phyloP scores from a whole-genome alignment of 768 basidiomycete species.

The Amylocystis lapponica region DNA sequence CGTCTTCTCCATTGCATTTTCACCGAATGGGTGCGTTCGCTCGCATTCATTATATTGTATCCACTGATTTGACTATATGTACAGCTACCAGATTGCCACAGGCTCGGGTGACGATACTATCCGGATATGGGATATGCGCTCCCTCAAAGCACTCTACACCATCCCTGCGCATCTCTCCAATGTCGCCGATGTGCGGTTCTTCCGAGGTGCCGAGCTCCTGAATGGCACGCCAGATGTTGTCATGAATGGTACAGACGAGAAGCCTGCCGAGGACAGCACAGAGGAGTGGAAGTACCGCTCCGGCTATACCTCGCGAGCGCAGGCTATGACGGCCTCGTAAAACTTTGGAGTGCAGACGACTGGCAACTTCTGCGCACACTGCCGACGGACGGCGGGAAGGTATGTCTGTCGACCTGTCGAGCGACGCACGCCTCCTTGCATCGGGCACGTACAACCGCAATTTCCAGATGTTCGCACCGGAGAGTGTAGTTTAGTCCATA shows the following conservation, averaged over 20 bases:
- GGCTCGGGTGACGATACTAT: conserved; percentile 97
- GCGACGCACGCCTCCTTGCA: conserved; percentile 77
- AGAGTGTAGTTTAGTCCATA: conserved; percentile 32
- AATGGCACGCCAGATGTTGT: conserved; percentile 33
- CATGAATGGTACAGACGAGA: conserved; percentile 22
- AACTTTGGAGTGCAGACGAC: conserved; percentile 96
- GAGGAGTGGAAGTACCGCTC: conserved; percentile 80
- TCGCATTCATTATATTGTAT: not conserved
- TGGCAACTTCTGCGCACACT: conserved; percentile 90
- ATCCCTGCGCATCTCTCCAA: conserved; percentile 96
- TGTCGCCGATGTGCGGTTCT: conserved; percentile 94
- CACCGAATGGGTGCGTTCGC: conserved; percentile 77
- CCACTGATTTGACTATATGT: conserved; percentile 1
- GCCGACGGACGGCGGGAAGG: conserved; percentile 94
- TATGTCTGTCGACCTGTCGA: conserved; percentile 95
- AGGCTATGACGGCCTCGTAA: conserved; percentile 93
- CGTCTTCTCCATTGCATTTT: conserved; percentile 87
- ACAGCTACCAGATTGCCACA: conserved; percentile 93
- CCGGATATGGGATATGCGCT: conserved; percentile 97
- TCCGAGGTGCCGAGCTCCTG: conserved; percentile 62
- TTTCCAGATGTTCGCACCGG: conserved; percentile 88
- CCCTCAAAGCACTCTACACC: conserved; percentile 87
- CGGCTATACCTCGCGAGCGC: conserved; percentile 87
- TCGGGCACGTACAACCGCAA: conserved; percentile 91
- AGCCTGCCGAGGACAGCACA: conserved; percentile 20